These are phyloP conservation scores for Lecanicillium sp. DNA, from an alignment of 2,329 filamentous ascomycete species.

Conservation along the genomic window DNA sequence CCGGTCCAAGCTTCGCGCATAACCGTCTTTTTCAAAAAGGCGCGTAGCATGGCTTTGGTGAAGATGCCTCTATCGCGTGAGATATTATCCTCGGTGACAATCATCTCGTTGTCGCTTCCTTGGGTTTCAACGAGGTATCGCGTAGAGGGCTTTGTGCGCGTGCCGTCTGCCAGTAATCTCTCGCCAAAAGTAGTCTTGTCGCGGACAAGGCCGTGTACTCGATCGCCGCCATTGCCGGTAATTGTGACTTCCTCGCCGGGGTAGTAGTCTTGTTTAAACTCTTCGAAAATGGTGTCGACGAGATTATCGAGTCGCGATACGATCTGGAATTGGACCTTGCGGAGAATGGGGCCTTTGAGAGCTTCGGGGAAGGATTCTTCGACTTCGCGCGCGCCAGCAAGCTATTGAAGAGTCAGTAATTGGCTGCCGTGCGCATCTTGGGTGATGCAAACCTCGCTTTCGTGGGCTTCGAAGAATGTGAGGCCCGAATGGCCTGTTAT, in stretches of 20 bases:
- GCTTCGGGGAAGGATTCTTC: conserved; percentile 88
- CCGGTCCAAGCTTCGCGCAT: conserved; percentile 87
- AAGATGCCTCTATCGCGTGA: conserved; percentile 85
- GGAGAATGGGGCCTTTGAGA: conserved; percentile 82
- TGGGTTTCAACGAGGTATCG: conserved; percentile 76
- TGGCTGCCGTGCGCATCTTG: conserved; percentile 8
- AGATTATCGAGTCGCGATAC: conserved; percentile 82
- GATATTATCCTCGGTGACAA: conserved; percentile 77
- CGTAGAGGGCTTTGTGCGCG: conserved; percentile 63
- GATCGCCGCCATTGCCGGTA: conserved; percentile 60
- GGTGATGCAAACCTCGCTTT: conserved; percentile 70
- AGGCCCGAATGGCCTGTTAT: conserved; percentile 90
- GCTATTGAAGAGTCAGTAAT: conserved; percentile 36
- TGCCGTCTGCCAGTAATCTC: conserved; percentile 57
- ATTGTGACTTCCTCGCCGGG: conserved; percentile 80
- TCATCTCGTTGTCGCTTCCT: conserved; percentile 63
- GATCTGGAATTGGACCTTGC: conserved; percentile 85
- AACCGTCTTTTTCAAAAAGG: conserved; percentile 94
- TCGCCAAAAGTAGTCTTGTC: conserved; percentile 77
- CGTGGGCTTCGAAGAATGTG: conserved; percentile 86
- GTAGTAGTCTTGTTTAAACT: conserved; percentile 87
- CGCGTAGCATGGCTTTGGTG: conserved; percentile 87
- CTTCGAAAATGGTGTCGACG: conserved; percentile 61
- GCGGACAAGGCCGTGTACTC: conserved; percentile 67
- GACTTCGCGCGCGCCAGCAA: conserved; percentile 77